phyloP scores from a whole-genome alignment of 2,329 filamentous ascomycete genomes.

The Epicoccum sorghinum region DNA sequence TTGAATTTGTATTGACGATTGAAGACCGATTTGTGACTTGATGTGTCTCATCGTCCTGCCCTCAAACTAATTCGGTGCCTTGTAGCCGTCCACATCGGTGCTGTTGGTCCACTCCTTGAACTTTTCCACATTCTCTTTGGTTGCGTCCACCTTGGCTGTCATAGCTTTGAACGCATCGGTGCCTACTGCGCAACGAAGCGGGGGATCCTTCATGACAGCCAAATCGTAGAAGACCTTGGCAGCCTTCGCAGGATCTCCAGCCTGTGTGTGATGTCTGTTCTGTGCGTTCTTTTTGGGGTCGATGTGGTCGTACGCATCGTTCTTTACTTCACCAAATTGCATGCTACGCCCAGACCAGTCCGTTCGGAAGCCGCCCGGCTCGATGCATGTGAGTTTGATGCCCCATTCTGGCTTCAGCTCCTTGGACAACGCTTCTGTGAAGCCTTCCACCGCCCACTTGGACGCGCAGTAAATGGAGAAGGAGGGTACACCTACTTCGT shows the following conservation, averaged over 20 bases:
- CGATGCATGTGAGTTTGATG: conserved; percentile 54
- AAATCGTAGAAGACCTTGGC: conserved; percentile 61
- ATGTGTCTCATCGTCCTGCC: neutral
- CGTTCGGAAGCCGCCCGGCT: conserved; percentile 55
- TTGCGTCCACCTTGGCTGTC: conserved; percentile 58
- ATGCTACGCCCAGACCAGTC: conserved; percentile 56
- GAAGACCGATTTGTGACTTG: no score
- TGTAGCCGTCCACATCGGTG: conserved; percentile 54
- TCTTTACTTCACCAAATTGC: conserved; percentile 53
- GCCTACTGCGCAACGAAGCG: conserved; percentile 60
- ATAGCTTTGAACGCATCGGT: conserved; percentile 59
- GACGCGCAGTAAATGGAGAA: conserved; percentile 48
- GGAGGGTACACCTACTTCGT: conserved; percentile 8
- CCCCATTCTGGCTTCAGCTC: conserved; percentile 57
- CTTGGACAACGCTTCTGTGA: conserved; percentile 51
- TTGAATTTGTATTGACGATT: neutral
- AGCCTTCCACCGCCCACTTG: conserved; percentile 58
- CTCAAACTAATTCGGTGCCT: conserved; percentile 26
- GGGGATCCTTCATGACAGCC: conserved; percentile 59
- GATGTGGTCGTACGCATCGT: conserved; percentile 57
- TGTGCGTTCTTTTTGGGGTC: conserved; percentile 51
- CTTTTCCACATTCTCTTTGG: conserved; percentile 55
- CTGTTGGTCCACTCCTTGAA: conserved; percentile 59
- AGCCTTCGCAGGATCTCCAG: conserved; percentile 59
- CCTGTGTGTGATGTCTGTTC: conserved; percentile 51